Conservation (phyloP, 2,329 filamentous ascomycete genomes). For the Chaetomiaceae sp. region DNA sequence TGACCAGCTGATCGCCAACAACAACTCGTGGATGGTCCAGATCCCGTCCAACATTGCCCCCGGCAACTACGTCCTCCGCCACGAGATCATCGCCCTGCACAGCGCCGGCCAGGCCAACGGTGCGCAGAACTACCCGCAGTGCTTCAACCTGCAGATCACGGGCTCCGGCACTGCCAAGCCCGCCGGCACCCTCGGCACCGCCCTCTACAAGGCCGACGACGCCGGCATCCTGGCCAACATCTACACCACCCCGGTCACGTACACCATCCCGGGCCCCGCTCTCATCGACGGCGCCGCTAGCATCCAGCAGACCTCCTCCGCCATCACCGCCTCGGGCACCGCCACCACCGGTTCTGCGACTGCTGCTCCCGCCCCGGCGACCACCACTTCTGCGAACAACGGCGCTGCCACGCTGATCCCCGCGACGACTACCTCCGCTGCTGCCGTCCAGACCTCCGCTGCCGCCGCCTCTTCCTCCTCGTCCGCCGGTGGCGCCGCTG, state of each 20-base stretch:
- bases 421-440: not conserved
- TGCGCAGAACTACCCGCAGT: conserved; percentile 47
- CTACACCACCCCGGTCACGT: conserved; percentile 23
- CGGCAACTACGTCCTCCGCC: conserved; percentile 42
- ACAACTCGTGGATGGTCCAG: conserved; percentile 40
- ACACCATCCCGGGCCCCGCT: conserved; percentile 28
- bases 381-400: conserved; percentile 1
- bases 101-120: conserved; percentile 36
- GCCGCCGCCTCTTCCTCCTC: not conserved
- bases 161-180: conserved; percentile 33
- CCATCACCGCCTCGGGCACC: conserved; percentile 19
- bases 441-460: not conserved
- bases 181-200: conserved; percentile 25
- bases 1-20: conserved; percentile 44
- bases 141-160: conserved; percentile 42
- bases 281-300: conserved; percentile 20
- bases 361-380: conserved; percentile 2
- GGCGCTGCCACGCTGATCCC: not conserved
- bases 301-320: conserved; percentile 15
- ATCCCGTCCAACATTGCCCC: conserved; percentile 35
- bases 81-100: conserved; percentile 48
- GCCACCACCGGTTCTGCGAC: conserved; percentile 22
- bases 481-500: not conserved
- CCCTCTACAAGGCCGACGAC: conserved; percentile 25
- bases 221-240: conserved; percentile 27